Base-by-base conservation (phyloP, 163 green algal species). In the Scenedesmus sp. region DNA sequence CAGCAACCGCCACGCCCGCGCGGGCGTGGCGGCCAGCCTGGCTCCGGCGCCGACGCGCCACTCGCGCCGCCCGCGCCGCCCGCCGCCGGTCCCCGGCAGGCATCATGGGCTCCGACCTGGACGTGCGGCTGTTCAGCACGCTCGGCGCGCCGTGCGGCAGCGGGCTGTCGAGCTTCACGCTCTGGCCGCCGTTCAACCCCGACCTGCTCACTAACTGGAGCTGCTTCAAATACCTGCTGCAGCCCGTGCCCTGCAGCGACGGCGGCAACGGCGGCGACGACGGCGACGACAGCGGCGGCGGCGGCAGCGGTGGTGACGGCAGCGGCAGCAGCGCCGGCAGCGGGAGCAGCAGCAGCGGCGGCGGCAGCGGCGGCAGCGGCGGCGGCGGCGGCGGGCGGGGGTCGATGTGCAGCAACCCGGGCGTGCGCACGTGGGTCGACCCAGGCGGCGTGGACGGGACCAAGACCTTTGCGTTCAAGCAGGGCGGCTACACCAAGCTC, bases 21-120 rank as follows among this genome's bases (percentile, higher is more conserved):
- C n/a, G n/a, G n/a, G n/a, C n/a, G n/a, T n/a, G n/a, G n/a, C n/a
- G n/a, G n/a, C n/a, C n/a, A n/a, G n/a, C n/a, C n/a, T n/a, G n/a
- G n/a, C n/a, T n/a, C n/a, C n/a, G n/a, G n/a, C n/a, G n/a, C n/a
- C n/a, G n/a, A n/a, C n/a, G n/a, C n/a, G n/a, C n/a, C n/a, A n/a
- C n/a, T n/a, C n/a, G n/a, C n/a, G n/a, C n/a, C 39, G 39, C 39
- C 31, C 24, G 33, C 31, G 44, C 17, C 58, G n/a, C 17, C 58
- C 42, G 62, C 36, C 31, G 36, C 5, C n/a, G 1, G 1, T 26
- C 2, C 6, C 20, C 11, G 22, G 34, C 69, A 77, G 69, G 69
- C 26, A 77, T 77, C 36, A 77, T 77, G 69, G 69, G 33, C 11
- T 77, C 69, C 7, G 69, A 77, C 29, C 54, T 77, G 33, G 69